These are phyloP conservation scores for Leccinum longicurvipes DNA, from an alignment of 768 basidiomycete species.

Conservation along the genomic window DNA sequence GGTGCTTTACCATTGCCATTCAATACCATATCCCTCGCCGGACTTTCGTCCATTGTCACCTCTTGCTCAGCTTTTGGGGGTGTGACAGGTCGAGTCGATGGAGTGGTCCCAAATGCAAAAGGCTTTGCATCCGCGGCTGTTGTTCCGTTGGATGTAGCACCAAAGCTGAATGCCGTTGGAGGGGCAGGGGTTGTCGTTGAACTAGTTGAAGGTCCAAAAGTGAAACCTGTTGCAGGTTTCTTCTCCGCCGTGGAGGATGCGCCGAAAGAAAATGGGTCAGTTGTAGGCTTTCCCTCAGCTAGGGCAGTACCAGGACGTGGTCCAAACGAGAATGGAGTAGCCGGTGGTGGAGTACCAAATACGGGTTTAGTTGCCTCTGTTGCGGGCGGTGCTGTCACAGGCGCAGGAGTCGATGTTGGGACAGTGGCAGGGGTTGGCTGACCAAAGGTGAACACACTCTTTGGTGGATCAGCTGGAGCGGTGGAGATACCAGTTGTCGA, in stretches of 20 bases:
- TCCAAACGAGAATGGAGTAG: conserved; percentile 45
- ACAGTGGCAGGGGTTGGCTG: conserved; percentile 12
- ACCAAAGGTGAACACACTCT: conserved; percentile 34
- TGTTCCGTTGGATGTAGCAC: conserved; percentile 35
- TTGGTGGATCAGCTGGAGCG: conserved; percentile 27
- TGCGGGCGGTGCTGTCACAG: conserved; percentile 11
- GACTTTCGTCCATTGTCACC: conserved; percentile 80
- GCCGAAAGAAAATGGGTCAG: conserved; percentile 25
- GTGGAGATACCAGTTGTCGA: conserved; percentile 11
- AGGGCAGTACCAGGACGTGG: conserved; percentile 22
- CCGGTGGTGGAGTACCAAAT: conserved; percentile 33
- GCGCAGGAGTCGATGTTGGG: conserved; percentile 5
- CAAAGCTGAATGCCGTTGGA: conserved; percentile 45
- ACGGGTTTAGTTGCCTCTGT: conserved; percentile 41
- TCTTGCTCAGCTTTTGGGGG: conserved; percentile 68
- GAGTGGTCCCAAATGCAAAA: conserved; percentile 51
- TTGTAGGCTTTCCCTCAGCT: conserved; percentile 22
- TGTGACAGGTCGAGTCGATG: conserved; percentile 50
- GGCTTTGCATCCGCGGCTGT: conserved; percentile 44
- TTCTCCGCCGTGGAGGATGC: conserved; percentile 35
- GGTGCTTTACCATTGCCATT: conserved; percentile 37
- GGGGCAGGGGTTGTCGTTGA: conserved; percentile 33
- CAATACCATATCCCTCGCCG: conserved; percentile 56
- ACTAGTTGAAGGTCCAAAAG: conserved; percentile 40
- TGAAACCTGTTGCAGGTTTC: conserved; percentile 39